Percentiles rank a stretch among this genome's conserved stretches.
Evolutionary conservation across 176 grass and related monocot genomes (phyloP).

Genomic region (Eragrostis nindensis): DNA sequence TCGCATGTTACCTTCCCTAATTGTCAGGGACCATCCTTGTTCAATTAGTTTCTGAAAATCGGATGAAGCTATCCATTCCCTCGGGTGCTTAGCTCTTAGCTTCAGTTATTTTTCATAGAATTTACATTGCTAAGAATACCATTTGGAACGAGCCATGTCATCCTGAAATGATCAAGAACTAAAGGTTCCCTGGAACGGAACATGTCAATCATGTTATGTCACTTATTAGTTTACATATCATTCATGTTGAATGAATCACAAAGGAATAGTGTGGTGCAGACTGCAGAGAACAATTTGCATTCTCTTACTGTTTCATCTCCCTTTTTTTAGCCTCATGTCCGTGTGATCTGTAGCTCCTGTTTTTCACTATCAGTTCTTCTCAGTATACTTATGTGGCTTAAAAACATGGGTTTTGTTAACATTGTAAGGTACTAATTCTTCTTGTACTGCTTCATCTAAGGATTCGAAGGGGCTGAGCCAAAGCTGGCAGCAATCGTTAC

Average conservation of each 20-base stretch:
- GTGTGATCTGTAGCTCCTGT: slow-evolving; percentile 23
- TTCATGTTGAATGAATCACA: no score
- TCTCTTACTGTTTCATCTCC: background rate
- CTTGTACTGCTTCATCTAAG: slow-evolving; percentile 51
- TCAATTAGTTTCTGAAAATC: background rate
- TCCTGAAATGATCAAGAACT: background rate
- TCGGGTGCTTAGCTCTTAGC: background rate
- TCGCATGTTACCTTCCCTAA: background rate
- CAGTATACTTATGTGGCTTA: background rate
- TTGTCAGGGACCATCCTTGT: background rate
- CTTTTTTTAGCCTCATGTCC: slow-evolving; percentile 8
- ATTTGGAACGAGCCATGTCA: background rate
- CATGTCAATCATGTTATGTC: no score
- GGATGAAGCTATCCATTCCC: background rate
- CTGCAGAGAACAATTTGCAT: background rate
- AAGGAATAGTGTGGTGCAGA: no score
- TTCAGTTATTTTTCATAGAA: background rate
- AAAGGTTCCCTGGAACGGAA: background rate
- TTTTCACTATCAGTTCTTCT: slow-evolving; percentile 38
- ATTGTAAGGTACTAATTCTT: slow-evolving; percentile 35
- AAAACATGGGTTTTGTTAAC: background rate
- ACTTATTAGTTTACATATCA: background rate
- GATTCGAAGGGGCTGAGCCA: slow-evolving; percentile 55
- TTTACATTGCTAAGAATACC: slow-evolving; percentile 3
- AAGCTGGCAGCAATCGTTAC: slow-evolving; percentile 79